Evolutionary conservation across 345 rosid species (phyloP).

Genomic region (Acer saccharum): DNA sequence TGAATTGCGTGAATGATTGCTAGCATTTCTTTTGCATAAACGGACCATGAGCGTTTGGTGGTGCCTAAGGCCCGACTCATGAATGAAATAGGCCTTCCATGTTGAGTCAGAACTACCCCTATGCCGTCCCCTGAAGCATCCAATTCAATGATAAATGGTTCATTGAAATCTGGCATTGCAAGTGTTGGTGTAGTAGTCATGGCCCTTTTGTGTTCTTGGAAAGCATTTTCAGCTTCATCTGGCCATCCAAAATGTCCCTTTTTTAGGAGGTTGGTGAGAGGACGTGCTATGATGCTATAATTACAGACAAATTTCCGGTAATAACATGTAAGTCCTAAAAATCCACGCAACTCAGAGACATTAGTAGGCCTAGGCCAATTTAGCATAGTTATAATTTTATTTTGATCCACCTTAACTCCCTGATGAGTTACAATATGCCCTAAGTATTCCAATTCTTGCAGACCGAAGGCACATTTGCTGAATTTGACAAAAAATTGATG

Average conservation of each 20-base stretch:
- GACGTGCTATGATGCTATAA: not conserved
- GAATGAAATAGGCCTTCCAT: not conserved
- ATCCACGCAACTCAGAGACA: not conserved
- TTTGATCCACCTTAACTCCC: no score
- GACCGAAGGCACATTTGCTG: no score
- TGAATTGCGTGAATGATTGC: not conserved
- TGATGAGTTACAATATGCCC: no score
- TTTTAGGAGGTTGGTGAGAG: constrained; percentile 11
- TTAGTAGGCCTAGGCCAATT: not conserved
- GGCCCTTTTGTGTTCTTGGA: no score
- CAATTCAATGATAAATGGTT: not conserved
- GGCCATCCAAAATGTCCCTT: not conserved
- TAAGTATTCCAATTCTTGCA: no score
- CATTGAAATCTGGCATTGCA: not conserved
- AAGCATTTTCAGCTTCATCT: not conserved
- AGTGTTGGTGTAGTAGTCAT: no score
- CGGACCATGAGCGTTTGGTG: not conserved
- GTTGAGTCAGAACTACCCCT: not conserved
- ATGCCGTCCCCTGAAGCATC: not conserved
- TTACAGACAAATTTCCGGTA: not conserved
- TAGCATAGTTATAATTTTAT: not conserved
- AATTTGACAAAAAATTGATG: not conserved
- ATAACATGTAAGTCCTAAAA: constrained; percentile 8
- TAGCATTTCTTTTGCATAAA: not conserved
- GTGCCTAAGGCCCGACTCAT: not conserved